Evolutionary conservation across 2,329 filamentous ascomycete species (phyloP), one percentile per base, ranked within the genome.

Genomic region (Colletotrichum gigasporum): DNA sequence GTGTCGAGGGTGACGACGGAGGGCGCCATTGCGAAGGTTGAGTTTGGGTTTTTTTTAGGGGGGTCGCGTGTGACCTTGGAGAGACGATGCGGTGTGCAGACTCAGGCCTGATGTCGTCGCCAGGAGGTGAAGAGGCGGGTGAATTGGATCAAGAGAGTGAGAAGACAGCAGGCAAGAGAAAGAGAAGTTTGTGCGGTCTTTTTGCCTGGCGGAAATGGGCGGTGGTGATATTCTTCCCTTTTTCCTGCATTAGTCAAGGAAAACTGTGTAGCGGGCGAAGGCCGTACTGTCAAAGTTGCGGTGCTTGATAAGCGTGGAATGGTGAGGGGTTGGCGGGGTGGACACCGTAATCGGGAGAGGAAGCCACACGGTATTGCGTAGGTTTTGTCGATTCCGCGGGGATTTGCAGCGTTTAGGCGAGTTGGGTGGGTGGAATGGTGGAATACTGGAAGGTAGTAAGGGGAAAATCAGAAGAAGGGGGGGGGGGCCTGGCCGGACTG

Each of bases 1-100:
- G 80, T 80, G 73, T 88, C 86, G 76, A 88, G 80, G 71, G 82
- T 83, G 67, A 87, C 75, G 69, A 84, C 74, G 50, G 82, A 80
- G 71, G 85, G 84, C 54, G 83, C 77, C 84, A 87, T 85, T 68
- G 67, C 74, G 72, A 53, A 12, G 55, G 50, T 50, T 6, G 26
- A 32, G 14, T 20, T 22, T 30, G 5, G 35, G 55, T 20, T 6
- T 18, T 3, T 51, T 9, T 34, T 34, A 26, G 30, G n/a, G 37
- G 22, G 9, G 12, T 47, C 28, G n/a, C n/a, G n/a, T 42, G 14
- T 45, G 5, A 5, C 16, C 14, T 24, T 18, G 8, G 24, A 45
- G 20, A 26, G 42, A 14, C 24, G 47, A 50, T 11, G 44, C 7
- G 16, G 14, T 20, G 42, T 34, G 42, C n/a, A n/a, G n/a, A n/a